Percentiles rank a stretch among this genome's conserved stretches.
Evolutionary conservation across 1,284 basidiomycete genomes (phyloP).

Genomic region (Bjerkandera adusta): DNA sequence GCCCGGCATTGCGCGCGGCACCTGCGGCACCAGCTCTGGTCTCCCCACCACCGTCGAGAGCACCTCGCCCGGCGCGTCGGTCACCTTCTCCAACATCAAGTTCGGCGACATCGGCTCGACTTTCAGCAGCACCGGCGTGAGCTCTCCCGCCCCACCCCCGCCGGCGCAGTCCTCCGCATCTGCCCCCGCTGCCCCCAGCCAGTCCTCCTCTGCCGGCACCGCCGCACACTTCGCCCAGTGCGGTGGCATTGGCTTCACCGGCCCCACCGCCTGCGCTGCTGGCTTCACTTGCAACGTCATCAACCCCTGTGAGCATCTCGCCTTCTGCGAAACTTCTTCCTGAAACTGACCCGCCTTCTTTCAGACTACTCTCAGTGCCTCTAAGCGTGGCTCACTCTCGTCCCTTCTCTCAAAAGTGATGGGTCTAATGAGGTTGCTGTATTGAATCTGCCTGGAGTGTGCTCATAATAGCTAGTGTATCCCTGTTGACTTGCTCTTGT

Average conservation of each 20-base stretch:
- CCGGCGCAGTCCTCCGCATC: conserved; percentile 8
- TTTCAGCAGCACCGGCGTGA: conserved; percentile 24
- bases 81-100: conserved; percentile 58
- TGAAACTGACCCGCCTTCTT: background rate
- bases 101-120: conserved; percentile 53
- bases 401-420: no score
- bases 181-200: background rate
- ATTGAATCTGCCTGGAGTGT: no score
- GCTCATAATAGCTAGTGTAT: no score
- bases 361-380: conserved; percentile 17
- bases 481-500: no score
- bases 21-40: conserved; percentile 50
- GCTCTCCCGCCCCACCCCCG: conserved; percentile 5
- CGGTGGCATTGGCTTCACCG: conserved; percentile 14
- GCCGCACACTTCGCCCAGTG: conserved; percentile 14
- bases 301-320: conserved; percentile 13
- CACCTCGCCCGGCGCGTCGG: conserved; percentile 36
- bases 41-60: conserved; percentile 45
- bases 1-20: conserved; percentile 52
- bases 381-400: no score
- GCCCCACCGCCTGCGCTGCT: conserved; percentile 12
- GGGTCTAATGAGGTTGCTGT: no score
- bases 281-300: conserved; percentile 17
- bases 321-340: background rate
- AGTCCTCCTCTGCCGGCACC: conserved; percentile 1